Base-by-base conservation (phyloP, 1,284 basidiomycete genomes). In the Jaminaea rosea region DNA sequence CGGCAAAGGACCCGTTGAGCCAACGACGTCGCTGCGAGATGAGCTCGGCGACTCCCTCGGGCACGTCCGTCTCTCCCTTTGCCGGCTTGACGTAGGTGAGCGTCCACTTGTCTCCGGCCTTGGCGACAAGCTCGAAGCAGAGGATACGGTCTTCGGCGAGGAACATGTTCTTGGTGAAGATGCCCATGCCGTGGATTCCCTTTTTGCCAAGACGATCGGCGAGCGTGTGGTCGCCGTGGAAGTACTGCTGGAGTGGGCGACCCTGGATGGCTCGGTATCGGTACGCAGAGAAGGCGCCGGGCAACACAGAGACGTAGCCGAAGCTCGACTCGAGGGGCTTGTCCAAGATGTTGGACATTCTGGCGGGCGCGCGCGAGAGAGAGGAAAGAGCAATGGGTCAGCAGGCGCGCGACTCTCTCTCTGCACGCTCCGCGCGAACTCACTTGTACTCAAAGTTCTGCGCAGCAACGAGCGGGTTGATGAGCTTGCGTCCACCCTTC, bases 1-100 rank as follows among this genome's bases (percentile, higher is more conserved):
- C 88, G 2, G 92, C 93, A 81, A 97, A 96, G 5, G 88, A 92
- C 4, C 93, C 93, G 71, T 97, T 98, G 34, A 97, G 80, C 93
- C 93, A 94, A 48, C 91, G 84, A 49, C 91, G 81, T 51, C 91
- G 84, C 72, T 94, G 91, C 0, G 87, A 88, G 63, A 94, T 90
- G 49, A 98, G 52, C 56, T 73, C 67, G 6, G 84, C 82, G 3
- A 89, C 91, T 23, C 81, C 79, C 76, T 96, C 92, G 1, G 89
- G 89, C 19, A 92, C 89, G 78, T 92, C 88, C 0, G 89, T 92
- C 76, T 94, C 92, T 11, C 89, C 91, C 75, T 93, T 94, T 68
- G 85, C 87, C 3, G 89, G 88, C 75, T 96, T 94, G 69, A 96
- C 91, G 59, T 96, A 96, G 19, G 86, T 86, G 65, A 96, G 76